Percentiles rank a stretch among this genome's conserved stretches.
Conservation (phyloP, 192 early-diverging fungal species). For the Gonapodya prolifera region DNA sequence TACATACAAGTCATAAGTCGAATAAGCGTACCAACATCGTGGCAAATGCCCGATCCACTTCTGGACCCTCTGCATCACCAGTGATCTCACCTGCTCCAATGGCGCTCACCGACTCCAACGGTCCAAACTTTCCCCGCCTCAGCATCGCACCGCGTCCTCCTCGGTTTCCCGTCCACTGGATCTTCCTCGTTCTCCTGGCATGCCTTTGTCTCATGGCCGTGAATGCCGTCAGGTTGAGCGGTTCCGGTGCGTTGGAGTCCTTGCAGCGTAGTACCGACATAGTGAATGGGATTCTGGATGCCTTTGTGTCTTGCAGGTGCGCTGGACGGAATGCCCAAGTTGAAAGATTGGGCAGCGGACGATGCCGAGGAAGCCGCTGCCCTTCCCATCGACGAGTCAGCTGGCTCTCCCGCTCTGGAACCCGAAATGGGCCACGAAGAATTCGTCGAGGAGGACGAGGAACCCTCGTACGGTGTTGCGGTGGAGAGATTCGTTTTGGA, state of each 20-base stretch:
- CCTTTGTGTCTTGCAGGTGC: background rate
- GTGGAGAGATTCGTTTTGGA: background rate
- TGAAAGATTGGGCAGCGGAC: background rate
- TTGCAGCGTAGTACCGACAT: too few relatives aligned
- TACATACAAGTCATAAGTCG: too few relatives aligned
- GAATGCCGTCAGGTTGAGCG: background rate
- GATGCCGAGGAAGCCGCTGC: background rate
- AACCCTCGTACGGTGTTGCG: background rate
- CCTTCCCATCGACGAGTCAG: too few relatives aligned
- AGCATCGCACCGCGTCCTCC: background rate
- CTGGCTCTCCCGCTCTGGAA: too few relatives aligned
- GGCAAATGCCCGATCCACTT: too few relatives aligned
- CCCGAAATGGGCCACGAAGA: too few relatives aligned
- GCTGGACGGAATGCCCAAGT: background rate
- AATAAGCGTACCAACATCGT: too few relatives aligned
- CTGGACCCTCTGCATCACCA: too few relatives aligned
- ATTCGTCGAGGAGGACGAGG: background rate
- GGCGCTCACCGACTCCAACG: too few relatives aligned
- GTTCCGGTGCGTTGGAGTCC: background rate
- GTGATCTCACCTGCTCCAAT: too few relatives aligned
- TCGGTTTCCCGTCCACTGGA: background rate
- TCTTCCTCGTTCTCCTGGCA: background rate
- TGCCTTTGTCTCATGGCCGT: background rate
- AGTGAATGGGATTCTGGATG: too few relatives aligned
- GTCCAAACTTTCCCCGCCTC: too few relatives aligned